Percentiles rank a stretch among this genome's conserved stretches.
phyloP scores from a whole-genome alignment of 2,329 filamentous ascomycete species.

The Fusarium anthophilum region DNA sequence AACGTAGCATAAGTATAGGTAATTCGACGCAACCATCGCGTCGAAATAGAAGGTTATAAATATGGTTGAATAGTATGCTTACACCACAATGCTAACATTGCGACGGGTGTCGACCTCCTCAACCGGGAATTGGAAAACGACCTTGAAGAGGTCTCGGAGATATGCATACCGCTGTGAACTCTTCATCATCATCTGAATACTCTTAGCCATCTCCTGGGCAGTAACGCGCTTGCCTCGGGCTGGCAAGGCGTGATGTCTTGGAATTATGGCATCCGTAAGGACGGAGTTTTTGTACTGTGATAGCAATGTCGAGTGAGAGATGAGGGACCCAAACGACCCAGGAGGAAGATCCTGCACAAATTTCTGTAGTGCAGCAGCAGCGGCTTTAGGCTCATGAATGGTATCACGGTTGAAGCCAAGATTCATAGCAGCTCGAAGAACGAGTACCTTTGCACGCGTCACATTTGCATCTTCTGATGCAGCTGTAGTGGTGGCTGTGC shows the following conservation, averaged over 20 bases:
- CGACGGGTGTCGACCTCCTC: conserved; percentile 79
- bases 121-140: conserved; percentile 85
- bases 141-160: conserved; percentile 80
- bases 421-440: conserved; percentile 87
- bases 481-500: conserved; percentile 76
- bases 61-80: background rate
- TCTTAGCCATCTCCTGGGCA: conserved; percentile 81
- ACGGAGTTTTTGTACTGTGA: conserved; percentile 85
- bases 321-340: conserved; percentile 79
- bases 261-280: conserved; percentile 71
- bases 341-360: conserved; percentile 81
- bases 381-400: conserved; percentile 55
- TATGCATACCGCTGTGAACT: conserved; percentile 77
- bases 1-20: conserved; percentile 9
- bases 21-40: background rate
- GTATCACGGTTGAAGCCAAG: conserved; percentile 76
- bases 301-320: conserved; percentile 76
- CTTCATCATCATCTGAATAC: conserved; percentile 78
- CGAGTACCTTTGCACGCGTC: conserved; percentile 78
- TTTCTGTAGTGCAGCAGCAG: conserved; percentile 68
- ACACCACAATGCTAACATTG: conserved; percentile 67
- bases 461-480: conserved; percentile 79
- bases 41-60: background rate
- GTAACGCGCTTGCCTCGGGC: conserved; percentile 66
- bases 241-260: conserved; percentile 55